Base-by-base conservation (phyloP, 331 rosid genomes). In the Rosa hybrid region DNA sequence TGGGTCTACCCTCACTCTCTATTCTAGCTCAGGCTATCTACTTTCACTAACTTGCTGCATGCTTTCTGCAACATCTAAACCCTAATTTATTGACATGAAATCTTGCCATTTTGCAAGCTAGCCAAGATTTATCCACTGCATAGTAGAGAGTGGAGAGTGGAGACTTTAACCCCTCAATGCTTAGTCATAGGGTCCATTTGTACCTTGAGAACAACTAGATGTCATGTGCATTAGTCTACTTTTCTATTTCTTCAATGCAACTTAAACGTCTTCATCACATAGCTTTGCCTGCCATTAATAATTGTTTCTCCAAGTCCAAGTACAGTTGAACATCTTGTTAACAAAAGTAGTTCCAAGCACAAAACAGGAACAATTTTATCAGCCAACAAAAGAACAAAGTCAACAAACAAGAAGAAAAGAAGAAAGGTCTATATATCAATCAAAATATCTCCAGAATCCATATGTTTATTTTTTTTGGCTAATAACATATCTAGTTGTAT, bases 261-360 rank as follows among this genome's bases (percentile, higher is more conserved):
- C 88, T 81, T 67, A 82, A 68, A 80, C 81, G 62, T 85, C 77
- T 74, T 79, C 78, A 21, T 44, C 69, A 54, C 80, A 67, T 81
- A 59, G 81, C 76, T 82, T 79, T 90, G 94, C 87, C 88, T 81
- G 86, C 92, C 92, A 88, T 84, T 77, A 77, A 81, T 74, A 49
- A 84, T 64, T 72, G 86, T 88, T 80, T 56, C 75, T 34, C 45
- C 72, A 7, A 68, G 25, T 68, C 10, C 49, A 18, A 38, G 49
- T 38, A 68, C 48, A 68, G 41, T n/a, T 18, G 25, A 68, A 68
- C 49, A 68, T 34, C 65, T 64, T 49, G 46, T 53, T 73, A 1
- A 34, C 64, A 85, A 50, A 88, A 86, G 82, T 84, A 14, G 80
- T 79, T 81, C 69, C 85, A 77, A 88, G 87, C 82, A 87, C 85